A percentile compares a stretch with the other conserved stretches of the same genome.
Evolutionary conservation across 306 rosid species (phyloP).

Genomic region (Cucumis melo): DNA sequence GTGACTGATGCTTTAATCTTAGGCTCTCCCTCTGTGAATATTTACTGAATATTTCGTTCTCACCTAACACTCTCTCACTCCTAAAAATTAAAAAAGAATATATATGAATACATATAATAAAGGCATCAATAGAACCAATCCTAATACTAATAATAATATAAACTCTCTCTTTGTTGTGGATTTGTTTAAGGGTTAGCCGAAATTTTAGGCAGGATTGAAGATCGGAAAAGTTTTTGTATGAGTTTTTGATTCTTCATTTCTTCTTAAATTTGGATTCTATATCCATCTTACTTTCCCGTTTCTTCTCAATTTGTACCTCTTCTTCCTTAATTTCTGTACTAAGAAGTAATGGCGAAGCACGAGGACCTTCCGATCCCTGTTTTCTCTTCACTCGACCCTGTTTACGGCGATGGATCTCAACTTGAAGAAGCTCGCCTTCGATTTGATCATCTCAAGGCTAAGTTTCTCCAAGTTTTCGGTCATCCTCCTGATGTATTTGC

Average conservation of each 20-base stretch:
- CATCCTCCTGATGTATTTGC: constrained; percentile 58
- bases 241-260: not conserved
- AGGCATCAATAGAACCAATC: too few species aligned
- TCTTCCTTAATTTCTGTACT: not conserved
- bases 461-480: constrained; percentile 38
- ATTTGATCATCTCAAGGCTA: constrained; percentile 40
- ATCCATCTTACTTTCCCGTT: not conserved
- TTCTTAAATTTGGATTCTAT: not conserved
- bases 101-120: too few species aligned
- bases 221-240: not conserved
- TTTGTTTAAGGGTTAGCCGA: not conserved
- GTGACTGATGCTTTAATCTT: not conserved
- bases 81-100: too few species aligned
- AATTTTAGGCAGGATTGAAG: not conserved
- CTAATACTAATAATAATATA: too few species aligned
- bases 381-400: constrained; percentile 38
- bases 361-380: constrained; percentile 83
- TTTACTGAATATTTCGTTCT: not conserved
- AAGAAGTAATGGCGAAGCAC: constrained; percentile 41
- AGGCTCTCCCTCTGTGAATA: not conserved
- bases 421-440: constrained; percentile 85
- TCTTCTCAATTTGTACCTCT: not conserved
- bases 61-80: not conserved
- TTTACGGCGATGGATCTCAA: constrained; percentile 59
- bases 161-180: not conserved